phyloP scores from a whole-genome alignment of 1,284 basidiomycete species.

The Cutaneotrichosporon sp. region DNA sequence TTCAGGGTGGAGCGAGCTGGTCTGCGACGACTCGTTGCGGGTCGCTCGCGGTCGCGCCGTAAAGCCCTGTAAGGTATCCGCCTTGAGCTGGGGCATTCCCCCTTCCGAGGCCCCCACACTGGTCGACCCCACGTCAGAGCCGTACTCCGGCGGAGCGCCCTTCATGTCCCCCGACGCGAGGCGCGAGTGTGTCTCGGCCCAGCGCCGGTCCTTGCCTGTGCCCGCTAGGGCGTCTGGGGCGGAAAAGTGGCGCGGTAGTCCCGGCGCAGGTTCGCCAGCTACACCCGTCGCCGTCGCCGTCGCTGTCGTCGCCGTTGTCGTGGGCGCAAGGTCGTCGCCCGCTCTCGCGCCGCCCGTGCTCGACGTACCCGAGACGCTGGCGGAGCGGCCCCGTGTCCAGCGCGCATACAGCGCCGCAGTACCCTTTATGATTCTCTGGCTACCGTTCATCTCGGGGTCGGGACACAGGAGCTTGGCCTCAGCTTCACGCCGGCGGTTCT shows the following conservation, averaged over 20 bases:
- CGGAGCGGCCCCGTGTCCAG: not conserved
- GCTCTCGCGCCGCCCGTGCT: too few species aligned
- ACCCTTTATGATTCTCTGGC: not conserved
- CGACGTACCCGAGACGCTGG: not conserved
- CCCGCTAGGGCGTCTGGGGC: conserved; percentile 1
- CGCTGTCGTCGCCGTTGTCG: too few species aligned
- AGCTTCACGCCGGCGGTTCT: not conserved
- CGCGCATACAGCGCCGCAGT: not conserved
- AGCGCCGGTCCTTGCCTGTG: conserved; percentile 32
- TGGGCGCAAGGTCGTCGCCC: too few species aligned
- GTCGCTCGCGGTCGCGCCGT: not conserved
- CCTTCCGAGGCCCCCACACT: too few species aligned
- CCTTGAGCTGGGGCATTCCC: not conserved
- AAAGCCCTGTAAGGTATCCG: not conserved
- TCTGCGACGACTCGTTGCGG: not conserved
- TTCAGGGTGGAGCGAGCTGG: too few species aligned
- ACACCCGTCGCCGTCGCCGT: too few species aligned
- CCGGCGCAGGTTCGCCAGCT: too few species aligned
- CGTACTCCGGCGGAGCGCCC: not conserved
- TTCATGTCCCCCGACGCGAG: not conserved
- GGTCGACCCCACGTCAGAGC: too few species aligned
- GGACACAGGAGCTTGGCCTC: not conserved
- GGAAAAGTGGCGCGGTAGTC: too few species aligned
- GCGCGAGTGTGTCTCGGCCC: not conserved
- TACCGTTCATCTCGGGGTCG: too few species aligned